A percentile compares a stretch with the other conserved stretches of the same genome.
Conservation (phyloP, 768 basidiomycete genomes). For the Clitopilus hobsonii region DNA sequence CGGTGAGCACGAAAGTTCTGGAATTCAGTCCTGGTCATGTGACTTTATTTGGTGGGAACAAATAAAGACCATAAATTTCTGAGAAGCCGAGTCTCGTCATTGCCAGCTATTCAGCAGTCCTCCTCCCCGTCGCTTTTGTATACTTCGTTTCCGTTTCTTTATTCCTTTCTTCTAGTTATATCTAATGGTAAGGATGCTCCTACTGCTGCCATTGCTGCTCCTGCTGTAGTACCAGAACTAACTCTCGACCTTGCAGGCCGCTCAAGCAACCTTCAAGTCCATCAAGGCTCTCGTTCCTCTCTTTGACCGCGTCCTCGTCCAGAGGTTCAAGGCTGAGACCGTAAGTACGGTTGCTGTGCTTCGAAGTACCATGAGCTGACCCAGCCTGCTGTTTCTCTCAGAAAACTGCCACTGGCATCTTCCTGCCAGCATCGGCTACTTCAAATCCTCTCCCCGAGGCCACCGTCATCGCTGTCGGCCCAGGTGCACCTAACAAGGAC, state of each 20-base stretch:
- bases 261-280: slow-evolving; percentile 92
- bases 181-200: not conserved
- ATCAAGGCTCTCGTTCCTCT: slow-evolving; percentile 90
- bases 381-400: slow-evolving; percentile 21
- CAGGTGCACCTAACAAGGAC: slow-evolving; percentile 88
- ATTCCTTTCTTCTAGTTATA: not conserved
- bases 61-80: not conserved
- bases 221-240: not conserved
- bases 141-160: not conserved
- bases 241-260: slow-evolving; percentile 43
- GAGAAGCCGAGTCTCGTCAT: not conserved
- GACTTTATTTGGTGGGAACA: not conserved
- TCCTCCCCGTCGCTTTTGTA: not conserved
- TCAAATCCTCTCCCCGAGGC: slow-evolving; percentile 90
- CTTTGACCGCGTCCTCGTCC: slow-evolving; percentile 94
- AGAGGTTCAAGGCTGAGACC: slow-evolving; percentile 94
- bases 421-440: slow-evolving; percentile 89
- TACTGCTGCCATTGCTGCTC: not conserved
- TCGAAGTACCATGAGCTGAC: not conserved
- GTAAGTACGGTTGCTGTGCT: slow-evolving; percentile 40
- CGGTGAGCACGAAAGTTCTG: not conserved
- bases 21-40: no score
- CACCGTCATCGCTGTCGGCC: slow-evolving; percentile 92
- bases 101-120: not conserved
- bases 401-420: slow-evolving; percentile 98